Evolutionary conservation across 164 flowering plant genomes (phyloP).

Genomic region (Amborella trichopoda): DNA sequence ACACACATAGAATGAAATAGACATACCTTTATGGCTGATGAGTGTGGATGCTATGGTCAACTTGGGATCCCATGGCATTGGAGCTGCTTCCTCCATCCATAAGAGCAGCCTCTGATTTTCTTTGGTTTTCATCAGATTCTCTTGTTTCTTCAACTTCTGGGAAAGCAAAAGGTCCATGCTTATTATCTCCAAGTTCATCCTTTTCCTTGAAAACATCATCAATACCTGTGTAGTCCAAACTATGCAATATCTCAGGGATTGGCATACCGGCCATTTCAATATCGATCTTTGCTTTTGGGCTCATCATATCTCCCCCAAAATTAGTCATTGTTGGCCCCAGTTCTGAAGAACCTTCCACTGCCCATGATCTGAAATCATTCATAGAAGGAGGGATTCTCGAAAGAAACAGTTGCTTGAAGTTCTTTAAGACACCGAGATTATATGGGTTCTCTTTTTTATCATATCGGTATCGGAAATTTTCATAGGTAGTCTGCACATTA

Average conservation of each 20-base stretch:
- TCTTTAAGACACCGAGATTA: conserved; percentile 36
- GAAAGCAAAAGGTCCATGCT: conserved; percentile 14
- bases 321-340: conserved; percentile 13
- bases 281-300: conserved; percentile 52
- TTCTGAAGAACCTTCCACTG: conserved; percentile 22
- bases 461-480: conserved; percentile 84
- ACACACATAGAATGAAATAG: too few species aligned
- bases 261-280: conserved; percentile 38
- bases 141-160: background rate
- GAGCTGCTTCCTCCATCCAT: too few species aligned
- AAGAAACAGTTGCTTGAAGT: conserved; percentile 40
- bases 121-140: background rate
- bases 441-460: conserved; percentile 84
- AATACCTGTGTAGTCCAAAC: conserved; percentile 43
- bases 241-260: conserved; percentile 48
- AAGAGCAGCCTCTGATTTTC: too few species aligned
- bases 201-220: conserved; percentile 38
- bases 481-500: conserved; percentile 73
- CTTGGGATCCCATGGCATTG: too few species aligned
- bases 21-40: too few species aligned
- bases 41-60: too few species aligned
- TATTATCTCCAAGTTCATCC: conserved; percentile 22
- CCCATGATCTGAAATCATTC: conserved; percentile 46
- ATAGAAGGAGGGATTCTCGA: conserved; percentile 51
- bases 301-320: conserved; percentile 15